Percentiles rank a stretch among this genome's conserved stretches.
phyloP scores from a whole-genome alignment of 306 rosid genomes.

The Urtica urens region DNA sequence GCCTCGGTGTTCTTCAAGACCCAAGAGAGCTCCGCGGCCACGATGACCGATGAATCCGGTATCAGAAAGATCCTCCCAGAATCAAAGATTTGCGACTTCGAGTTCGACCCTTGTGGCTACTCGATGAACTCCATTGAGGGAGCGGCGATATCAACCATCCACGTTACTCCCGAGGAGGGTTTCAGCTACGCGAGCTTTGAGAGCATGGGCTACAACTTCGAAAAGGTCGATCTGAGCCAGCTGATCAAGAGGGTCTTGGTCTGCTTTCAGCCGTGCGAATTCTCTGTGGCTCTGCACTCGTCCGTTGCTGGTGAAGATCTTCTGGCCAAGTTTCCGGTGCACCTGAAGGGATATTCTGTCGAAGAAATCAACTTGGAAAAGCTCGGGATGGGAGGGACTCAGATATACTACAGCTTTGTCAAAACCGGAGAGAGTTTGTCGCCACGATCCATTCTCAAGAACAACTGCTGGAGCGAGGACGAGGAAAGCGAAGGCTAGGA shows the following conservation, averaged over 20 bases:
- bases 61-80: constrained; percentile 66
- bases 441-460: constrained; percentile 70
- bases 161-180: constrained; percentile 92
- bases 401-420: constrained; percentile 36
- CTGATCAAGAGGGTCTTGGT: constrained; percentile 58
- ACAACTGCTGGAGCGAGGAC: constrained; percentile 66
- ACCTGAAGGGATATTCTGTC: constrained; percentile 40
- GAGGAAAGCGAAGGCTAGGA: constrained; percentile 56
- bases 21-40: constrained; percentile 33
- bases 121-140: constrained; percentile 90
- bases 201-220: constrained; percentile 59
- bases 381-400: constrained; percentile 51
- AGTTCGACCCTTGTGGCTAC: constrained; percentile 92
- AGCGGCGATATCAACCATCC: constrained; percentile 74
- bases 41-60: constrained; percentile 60
- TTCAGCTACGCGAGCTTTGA: constrained; percentile 96
- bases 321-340: constrained; percentile 27
- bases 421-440: constrained; percentile 32
- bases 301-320: constrained; percentile 21
- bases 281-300: constrained; percentile 68
- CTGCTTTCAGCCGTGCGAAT: constrained; percentile 71
- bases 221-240: constrained; percentile 27
- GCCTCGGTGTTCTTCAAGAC: constrained; percentile 72
- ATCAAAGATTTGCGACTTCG: constrained; percentile 77
- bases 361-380: constrained; percentile 35